These are phyloP conservation scores for Stephania japonica DNA, from an alignment of 164 flowering plant species.

Conservation along the genomic window DNA sequence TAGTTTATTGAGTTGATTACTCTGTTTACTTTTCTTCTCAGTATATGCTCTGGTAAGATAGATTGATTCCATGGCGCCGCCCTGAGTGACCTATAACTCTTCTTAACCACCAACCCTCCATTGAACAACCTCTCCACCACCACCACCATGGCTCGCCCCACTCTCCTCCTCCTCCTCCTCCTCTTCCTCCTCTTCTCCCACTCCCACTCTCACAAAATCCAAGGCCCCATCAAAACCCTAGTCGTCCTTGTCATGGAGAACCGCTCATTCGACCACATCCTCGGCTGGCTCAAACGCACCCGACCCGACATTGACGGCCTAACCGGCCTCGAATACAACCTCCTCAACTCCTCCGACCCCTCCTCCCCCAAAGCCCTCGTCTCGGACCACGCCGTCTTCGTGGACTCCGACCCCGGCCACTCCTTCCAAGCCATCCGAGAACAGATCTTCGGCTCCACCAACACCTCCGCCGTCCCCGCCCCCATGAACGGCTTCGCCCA, in stretches of 20 bases:
- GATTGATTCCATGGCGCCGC: not conserved
- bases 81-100: too few species aligned
- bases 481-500: constrained; percentile 89
- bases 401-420: constrained; percentile 44
- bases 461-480: constrained; percentile 29
- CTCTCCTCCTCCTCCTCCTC: constrained; percentile 6
- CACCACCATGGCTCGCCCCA: constrained; percentile 1
- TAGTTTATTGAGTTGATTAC: not conserved
- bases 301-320: constrained; percentile 37
- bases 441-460: constrained; percentile 30
- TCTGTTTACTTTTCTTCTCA: not conserved
- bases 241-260: constrained; percentile 43
- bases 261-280: constrained; percentile 44
- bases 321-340: constrained; percentile 33
- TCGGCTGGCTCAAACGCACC: constrained; percentile 37
- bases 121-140: too few species aligned
- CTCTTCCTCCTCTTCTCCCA: not conserved
- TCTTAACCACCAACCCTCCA: too few species aligned
- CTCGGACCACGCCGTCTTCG: constrained; percentile 27
- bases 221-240: constrained; percentile 40
- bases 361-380: constrained; percentile 22
- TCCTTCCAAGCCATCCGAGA: constrained; percentile 41
- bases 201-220: constrained; percentile 15
- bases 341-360: constrained; percentile 19
- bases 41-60: not conserved